These are phyloP conservation scores for Pichia sp. DNA, from an alignment of 1,139 yeast species.

Conservation along the genomic window DNA sequence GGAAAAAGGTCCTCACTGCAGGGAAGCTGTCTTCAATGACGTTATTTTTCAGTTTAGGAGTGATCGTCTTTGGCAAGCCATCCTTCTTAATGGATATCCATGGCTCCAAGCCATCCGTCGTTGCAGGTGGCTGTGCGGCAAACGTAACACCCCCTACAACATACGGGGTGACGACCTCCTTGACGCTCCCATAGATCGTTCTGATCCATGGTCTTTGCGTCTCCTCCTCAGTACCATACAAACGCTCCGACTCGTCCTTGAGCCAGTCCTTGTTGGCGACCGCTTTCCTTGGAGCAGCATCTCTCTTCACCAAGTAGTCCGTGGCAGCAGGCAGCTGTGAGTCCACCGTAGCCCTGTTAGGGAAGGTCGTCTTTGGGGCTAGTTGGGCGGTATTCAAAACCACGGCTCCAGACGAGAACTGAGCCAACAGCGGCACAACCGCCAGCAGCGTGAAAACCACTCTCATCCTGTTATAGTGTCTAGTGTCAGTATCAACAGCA, in stretches of 20 bases:
- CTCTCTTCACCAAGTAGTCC: slow-evolving; percentile 24
- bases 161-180: slow-evolving; percentile 73
- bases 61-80: slow-evolving; percentile 77
- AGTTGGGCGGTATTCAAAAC: neutral
- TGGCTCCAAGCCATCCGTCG: slow-evolving; percentile 67
- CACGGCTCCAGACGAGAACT: slow-evolving; percentile 1
- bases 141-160: slow-evolving; percentile 80
- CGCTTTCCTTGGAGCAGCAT: slow-evolving; percentile 37
- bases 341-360: neutral
- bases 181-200: slow-evolving; percentile 53
- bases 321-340: slow-evolving; percentile 1
- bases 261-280: slow-evolving; percentile 42
- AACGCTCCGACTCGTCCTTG: slow-evolving; percentile 35
- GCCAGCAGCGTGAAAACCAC: neutral
- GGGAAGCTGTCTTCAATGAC: slow-evolving; percentile 62
- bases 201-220: slow-evolving; percentile 67
- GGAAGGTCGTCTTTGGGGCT: slow-evolving; percentile 8
- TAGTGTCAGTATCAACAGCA: too few relatives aligned
- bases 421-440: neutral
- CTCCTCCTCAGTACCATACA: slow-evolving; percentile 29
- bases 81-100: slow-evolving; percentile 77
- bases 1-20: slow-evolving; percentile 71
- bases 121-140: slow-evolving; percentile 63
- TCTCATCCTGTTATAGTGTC: neutral
- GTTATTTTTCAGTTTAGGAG: slow-evolving; percentile 71